A percentile compares a stretch with the other conserved stretches of the same genome.
These are phyloP conservation scores for Penicillium tannophilum DNA, from an alignment of 495 filamentous ascomycete species.

Conservation along the genomic window DNA sequence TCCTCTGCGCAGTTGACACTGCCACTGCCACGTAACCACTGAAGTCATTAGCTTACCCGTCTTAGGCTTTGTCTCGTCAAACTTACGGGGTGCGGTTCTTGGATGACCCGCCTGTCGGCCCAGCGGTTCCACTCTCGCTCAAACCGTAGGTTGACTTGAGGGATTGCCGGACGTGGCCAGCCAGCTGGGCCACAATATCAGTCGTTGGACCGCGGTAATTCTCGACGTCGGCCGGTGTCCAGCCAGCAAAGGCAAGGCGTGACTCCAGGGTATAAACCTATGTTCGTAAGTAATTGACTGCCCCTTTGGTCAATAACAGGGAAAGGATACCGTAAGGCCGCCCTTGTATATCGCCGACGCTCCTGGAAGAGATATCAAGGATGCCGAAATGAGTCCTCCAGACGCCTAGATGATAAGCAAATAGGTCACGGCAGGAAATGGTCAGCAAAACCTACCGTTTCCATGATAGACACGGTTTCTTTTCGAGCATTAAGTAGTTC, in stretches of 20 bases:
- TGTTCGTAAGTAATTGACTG: too few species aligned
- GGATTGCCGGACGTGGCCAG: constrained; percentile 51
- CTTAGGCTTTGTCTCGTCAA: neutral
- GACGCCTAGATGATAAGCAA: constrained; percentile 44
- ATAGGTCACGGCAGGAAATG: neutral
- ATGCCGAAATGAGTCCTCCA: constrained; percentile 61
- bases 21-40: constrained; percentile 64
- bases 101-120: constrained; percentile 59
- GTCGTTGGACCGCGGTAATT: constrained; percentile 47
- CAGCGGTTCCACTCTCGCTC: constrained; percentile 62
- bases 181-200: neutral
- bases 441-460: constrained; percentile 50
- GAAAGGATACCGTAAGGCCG: constrained; percentile 47
- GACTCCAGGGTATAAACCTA: constrained; percentile 58
- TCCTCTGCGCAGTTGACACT: constrained; percentile 50
- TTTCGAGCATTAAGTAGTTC: constrained; percentile 52
- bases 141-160: constrained; percentile 58
- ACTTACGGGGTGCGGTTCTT: constrained; percentile 59
- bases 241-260: constrained; percentile 60
- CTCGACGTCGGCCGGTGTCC: constrained; percentile 54
- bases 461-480: constrained; percentile 59
- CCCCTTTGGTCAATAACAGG: too few species aligned
- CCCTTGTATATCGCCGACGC: constrained; percentile 60
- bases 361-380: constrained; percentile 56
- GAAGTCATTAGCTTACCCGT: constrained; percentile 1